Conservation (phyloP, 768 basidiomycete genomes). For the Boletales sp. region DNA sequence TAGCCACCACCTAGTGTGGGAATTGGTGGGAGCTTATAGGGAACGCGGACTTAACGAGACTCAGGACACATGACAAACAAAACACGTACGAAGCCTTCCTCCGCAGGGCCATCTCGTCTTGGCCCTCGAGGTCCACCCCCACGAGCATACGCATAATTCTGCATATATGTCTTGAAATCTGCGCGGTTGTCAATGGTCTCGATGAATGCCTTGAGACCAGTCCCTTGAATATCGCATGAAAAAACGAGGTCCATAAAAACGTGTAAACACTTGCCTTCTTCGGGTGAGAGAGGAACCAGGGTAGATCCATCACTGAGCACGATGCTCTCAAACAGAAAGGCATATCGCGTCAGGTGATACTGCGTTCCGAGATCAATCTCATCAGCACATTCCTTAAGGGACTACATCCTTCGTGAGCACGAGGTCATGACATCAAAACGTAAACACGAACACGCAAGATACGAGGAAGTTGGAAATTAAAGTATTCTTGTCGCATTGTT, state of each 20-base stretch:
- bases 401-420: conserved; percentile 39
- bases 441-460: conserved; percentile 75
- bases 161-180: conserved; percentile 97
- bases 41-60: conserved; percentile 1
- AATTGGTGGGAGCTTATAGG: conserved; percentile 57
- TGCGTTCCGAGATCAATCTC: conserved; percentile 98
- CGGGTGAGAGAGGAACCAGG: conserved; percentile 65
- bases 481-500: conserved; percentile 91
- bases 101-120: conserved; percentile 80
- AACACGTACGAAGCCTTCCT: conserved; percentile 89
- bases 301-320: conserved; percentile 86
- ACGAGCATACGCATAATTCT: conserved; percentile 92
- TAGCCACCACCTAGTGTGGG: conserved; percentile 38
- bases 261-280: conserved; percentile 52
- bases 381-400: conserved; percentile 91
- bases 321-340: conserved; percentile 89
- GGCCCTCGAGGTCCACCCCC: conserved; percentile 67
- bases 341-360: conserved; percentile 93
- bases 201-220: conserved; percentile 80
- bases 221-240: conserved; percentile 33
- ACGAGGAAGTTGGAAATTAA: conserved; percentile 93
- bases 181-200: conserved; percentile 92
- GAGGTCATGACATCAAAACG: background rate
- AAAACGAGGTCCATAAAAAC: background rate
- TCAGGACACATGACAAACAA: conserved; percentile 2